Percentiles rank a stretch among this genome's conserved stretches.
phyloP scores from a whole-genome alignment of 768 basidiomycete species.

The Pleurotus giganteus region DNA sequence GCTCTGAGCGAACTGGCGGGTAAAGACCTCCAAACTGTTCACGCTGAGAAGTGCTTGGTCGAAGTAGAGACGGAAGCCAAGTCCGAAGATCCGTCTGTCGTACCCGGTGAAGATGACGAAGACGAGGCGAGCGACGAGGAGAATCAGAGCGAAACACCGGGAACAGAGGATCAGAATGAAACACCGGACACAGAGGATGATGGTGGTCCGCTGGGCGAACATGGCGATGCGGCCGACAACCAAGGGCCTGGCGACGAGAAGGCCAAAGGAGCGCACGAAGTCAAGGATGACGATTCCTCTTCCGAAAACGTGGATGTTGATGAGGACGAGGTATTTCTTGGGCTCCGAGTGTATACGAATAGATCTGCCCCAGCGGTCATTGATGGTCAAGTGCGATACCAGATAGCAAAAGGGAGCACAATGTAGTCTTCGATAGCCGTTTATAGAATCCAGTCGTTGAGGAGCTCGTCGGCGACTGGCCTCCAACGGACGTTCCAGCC shows the following conservation, averaged over 20 bases:
- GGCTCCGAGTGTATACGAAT: conserved; percentile 38
- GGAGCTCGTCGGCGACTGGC: too few relatives aligned
- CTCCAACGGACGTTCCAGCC: too few relatives aligned
- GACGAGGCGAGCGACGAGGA: not conserved
- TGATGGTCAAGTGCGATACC: not conserved
- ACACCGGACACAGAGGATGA: conserved; percentile 7
- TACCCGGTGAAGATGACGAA: not conserved
- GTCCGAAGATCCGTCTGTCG: not conserved
- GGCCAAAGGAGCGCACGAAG: not conserved
- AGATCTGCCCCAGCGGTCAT: conserved; percentile 21
- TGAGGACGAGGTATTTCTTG: conserved; percentile 22
- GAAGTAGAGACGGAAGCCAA: not conserved
- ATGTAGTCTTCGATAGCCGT: too few relatives aligned
- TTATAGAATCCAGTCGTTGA: too few relatives aligned
- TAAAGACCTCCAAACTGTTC: not conserved
- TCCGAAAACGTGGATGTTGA: not conserved
- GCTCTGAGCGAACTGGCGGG: not conserved
- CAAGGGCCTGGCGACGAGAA: not conserved
- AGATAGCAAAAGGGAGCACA: too few relatives aligned
- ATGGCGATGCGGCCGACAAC: not conserved
- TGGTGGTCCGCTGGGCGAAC: not conserved
- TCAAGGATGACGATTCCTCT: not conserved
- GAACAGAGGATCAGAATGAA: not conserved
- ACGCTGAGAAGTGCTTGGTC: not conserved
- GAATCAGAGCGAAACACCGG: not conserved